Conservation (phyloP, 1,139 yeast genomes). For the Geotrichum restrictum region DNA sequence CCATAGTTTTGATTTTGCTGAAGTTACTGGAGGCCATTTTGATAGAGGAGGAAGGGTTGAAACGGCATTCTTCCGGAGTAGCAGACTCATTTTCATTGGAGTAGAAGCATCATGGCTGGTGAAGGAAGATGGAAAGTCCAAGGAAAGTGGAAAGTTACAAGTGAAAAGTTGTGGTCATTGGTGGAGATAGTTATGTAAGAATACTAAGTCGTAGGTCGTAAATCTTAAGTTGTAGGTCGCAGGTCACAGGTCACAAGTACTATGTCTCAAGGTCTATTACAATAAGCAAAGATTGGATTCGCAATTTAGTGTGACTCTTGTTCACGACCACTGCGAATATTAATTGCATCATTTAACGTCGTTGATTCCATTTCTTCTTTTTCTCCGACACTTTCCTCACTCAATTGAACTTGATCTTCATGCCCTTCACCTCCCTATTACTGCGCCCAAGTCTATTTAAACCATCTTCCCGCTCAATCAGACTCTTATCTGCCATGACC, state of each 20-base stretch:
- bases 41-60: neutral
- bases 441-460: neutral
- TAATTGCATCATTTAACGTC: no score
- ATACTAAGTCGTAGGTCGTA: neutral
- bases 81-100: constrained; percentile 4
- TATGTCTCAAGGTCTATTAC: neutral
- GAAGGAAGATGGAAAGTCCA: neutral
- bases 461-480: neutral
- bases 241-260: neutral
- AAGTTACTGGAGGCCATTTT: neutral
- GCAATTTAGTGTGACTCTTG: neutral
- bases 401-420: neutral
- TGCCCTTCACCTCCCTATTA: neutral
- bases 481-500: neutral
- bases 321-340: no score
- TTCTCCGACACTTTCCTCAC: neutral
- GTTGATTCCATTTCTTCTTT: neutral
- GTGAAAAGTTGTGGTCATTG: constrained; percentile 2
- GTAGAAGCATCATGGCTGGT: neutral
- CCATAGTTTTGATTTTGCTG: neutral
- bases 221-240: no score
- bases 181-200: neutral
- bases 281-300: neutral
- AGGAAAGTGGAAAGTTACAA: neutral
- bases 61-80: neutral